A percentile compares a stretch with the other conserved stretches of the same genome.
These are phyloP conservation scores for Setomelanomma holmii DNA, from an alignment of 2,329 filamentous ascomycete species.

Conservation along the genomic window DNA sequence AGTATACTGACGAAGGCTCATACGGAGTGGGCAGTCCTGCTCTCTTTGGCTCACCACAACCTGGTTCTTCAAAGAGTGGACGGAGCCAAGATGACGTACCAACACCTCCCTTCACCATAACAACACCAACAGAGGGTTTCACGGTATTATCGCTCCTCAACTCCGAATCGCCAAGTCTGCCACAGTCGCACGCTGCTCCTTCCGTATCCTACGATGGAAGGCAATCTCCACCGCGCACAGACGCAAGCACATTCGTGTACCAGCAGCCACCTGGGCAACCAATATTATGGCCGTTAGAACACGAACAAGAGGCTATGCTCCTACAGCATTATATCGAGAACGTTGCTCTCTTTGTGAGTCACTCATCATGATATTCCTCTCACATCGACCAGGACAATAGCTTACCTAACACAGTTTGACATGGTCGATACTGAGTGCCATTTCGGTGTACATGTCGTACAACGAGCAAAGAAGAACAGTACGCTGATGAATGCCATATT, in stretches of 20 bases:
- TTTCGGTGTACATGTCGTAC: conserved; percentile 45
- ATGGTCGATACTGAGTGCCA: conserved; percentile 44
- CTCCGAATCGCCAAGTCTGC: conserved; percentile 36
- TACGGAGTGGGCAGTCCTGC: conserved; percentile 22
- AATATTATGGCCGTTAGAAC: conserved; percentile 44
- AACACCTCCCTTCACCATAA: conserved; percentile 24
- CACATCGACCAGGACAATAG: background rate
- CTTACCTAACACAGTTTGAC: conserved; percentile 36
- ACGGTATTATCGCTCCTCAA: conserved; percentile 45
- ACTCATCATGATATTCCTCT: rapidly evolving
- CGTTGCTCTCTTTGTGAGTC: conserved; percentile 44
- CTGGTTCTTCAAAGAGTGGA: conserved; percentile 14
- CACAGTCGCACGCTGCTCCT: conserved; percentile 14
- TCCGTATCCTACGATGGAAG: conserved; percentile 23
- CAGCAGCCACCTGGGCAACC: conserved; percentile 38
- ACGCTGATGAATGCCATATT: conserved; percentile 53
- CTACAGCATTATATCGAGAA: conserved; percentile 47
- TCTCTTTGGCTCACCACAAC: conserved; percentile 17
- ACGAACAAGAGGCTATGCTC: conserved; percentile 48
- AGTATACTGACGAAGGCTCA: conserved; percentile 33
- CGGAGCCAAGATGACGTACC: conserved; percentile 14
- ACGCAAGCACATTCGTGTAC: conserved; percentile 32
- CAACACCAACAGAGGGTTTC: conserved; percentile 38
- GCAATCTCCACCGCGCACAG: conserved; percentile 13
- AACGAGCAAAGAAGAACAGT: conserved; percentile 46